Percentiles rank a stretch among this genome's conserved stretches.
These are phyloP conservation scores for Vachellia pachyceras DNA, from an alignment of 306 rosid genomes.

Conservation along the genomic window DNA sequence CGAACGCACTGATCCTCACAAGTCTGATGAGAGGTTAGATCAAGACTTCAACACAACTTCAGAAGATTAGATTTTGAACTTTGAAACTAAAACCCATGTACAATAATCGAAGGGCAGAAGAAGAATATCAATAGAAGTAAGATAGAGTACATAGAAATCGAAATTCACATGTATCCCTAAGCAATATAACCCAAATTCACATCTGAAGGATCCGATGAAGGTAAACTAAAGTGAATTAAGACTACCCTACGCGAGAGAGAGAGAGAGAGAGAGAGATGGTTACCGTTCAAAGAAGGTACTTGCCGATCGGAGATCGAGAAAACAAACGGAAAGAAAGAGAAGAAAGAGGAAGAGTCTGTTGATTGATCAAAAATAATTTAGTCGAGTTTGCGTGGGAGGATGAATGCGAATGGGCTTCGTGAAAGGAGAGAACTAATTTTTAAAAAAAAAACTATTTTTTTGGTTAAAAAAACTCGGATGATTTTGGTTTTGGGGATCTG, in stretches of 20 bases:
- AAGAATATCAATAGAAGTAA: neutral
- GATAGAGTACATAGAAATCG: neutral
- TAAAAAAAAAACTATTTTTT: too few species aligned
- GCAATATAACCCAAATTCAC: neutral
- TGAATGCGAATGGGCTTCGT: neutral
- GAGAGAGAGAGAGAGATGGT: neutral
- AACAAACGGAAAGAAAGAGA: neutral
- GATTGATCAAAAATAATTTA: neutral
- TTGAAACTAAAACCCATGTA: neutral
- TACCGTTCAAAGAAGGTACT: neutral
- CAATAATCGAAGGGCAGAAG: neutral
- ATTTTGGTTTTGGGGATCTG: too few species aligned
- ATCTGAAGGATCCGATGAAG: neutral
- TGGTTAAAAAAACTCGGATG: too few species aligned
- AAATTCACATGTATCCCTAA: neutral
- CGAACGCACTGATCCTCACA: constrained; percentile 11
- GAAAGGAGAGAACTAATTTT: too few species aligned
- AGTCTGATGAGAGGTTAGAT: constrained; percentile 4
- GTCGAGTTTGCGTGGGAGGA: neutral
- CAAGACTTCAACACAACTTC: neutral
- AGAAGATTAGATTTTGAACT: constrained; percentile 3
- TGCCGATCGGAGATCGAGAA: constrained; percentile 14
- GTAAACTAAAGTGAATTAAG: neutral
- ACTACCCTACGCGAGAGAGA: neutral
- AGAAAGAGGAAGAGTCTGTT: neutral